phyloP scores from a whole-genome alignment of 345 rosid genomes.

The Raphanus sativus region DNA sequence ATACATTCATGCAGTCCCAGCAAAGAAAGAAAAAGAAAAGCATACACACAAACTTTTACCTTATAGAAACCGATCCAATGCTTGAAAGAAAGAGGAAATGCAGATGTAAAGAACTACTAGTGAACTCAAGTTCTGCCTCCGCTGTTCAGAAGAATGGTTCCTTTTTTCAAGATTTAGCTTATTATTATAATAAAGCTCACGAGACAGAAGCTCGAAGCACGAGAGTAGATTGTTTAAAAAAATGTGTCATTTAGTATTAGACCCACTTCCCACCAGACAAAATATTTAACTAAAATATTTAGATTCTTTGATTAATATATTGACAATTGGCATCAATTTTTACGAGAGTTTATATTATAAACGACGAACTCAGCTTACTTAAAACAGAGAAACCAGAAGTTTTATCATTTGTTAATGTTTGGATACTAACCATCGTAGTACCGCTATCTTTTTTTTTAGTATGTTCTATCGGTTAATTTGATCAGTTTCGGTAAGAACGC shows the following conservation, averaged over 20 bases:
- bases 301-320: constrained; percentile 9
- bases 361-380: constrained; percentile 1
- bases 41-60: constrained; percentile 7
- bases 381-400: too few species aligned
- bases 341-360: constrained; percentile 12
- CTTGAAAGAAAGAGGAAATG: constrained; percentile 22
- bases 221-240: constrained; percentile 33
- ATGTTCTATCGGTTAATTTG: too few species aligned
- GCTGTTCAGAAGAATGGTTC: not conserved
- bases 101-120: not conserved
- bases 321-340: constrained; percentile 29
- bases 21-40: not conserved
- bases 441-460: too few species aligned
- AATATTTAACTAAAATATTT: not conserved
- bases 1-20: constrained; percentile 38
- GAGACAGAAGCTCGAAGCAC: constrained; percentile 41
- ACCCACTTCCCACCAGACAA: constrained; percentile 27
- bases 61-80: constrained; percentile 29
- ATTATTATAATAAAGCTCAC: constrained; percentile 20
- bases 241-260: constrained; percentile 37
- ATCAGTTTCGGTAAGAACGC: too few species aligned
- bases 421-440: constrained; percentile 16
- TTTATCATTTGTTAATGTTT: not conserved
- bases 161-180: too few species aligned
- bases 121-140: constrained; percentile 17